Conservation (phyloP, 805 yeast genomes). For the Lachancea kluyveri region DNA sequence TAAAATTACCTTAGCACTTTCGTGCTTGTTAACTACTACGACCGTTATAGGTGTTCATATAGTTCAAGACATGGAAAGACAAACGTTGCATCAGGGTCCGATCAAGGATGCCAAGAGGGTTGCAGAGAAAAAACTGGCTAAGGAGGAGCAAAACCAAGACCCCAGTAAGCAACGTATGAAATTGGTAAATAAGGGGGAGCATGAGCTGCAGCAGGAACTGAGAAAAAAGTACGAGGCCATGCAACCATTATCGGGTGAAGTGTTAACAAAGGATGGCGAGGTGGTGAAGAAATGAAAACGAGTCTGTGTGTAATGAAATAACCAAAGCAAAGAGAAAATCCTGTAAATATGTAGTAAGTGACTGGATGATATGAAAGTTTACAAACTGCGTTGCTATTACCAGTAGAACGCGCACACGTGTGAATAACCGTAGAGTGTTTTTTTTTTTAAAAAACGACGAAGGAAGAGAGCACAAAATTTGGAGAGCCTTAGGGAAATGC, state of each 20-base stretch:
- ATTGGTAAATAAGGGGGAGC: constrained; percentile 54
- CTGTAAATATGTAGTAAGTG: constrained; percentile 3
- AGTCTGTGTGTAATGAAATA: no score
- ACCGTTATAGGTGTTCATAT: constrained; percentile 65
- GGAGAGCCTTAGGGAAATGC: no score
- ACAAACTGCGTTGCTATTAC: no score
- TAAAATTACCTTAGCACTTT: constrained; percentile 61
- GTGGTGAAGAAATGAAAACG: constrained; percentile 7
- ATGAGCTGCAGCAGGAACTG: constrained; percentile 56
- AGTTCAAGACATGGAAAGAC: constrained; percentile 64
- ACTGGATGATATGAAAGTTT: no score
- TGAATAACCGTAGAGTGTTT: not conserved
- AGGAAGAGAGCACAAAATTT: constrained; percentile 1
- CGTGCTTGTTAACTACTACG: constrained; percentile 48
- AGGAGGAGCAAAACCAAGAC: constrained; percentile 22
- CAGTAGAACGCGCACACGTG: not conserved
- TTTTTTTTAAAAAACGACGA: not conserved
- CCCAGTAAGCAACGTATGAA: constrained; percentile 39
- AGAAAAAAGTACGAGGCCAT: constrained; percentile 47
- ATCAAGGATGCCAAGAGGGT: constrained; percentile 72
- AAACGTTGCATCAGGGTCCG: constrained; percentile 74
- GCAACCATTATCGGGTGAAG: constrained; percentile 60
- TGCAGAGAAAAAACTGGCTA: constrained; percentile 37
- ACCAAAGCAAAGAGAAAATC: no score
- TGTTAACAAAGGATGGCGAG: constrained; percentile 38